Percentiles rank a stretch among this genome's conserved stretches.
Evolutionary conservation across 768 basidiomycete genomes (phyloP).

Genomic region (Mycena vulgaris): DNA sequence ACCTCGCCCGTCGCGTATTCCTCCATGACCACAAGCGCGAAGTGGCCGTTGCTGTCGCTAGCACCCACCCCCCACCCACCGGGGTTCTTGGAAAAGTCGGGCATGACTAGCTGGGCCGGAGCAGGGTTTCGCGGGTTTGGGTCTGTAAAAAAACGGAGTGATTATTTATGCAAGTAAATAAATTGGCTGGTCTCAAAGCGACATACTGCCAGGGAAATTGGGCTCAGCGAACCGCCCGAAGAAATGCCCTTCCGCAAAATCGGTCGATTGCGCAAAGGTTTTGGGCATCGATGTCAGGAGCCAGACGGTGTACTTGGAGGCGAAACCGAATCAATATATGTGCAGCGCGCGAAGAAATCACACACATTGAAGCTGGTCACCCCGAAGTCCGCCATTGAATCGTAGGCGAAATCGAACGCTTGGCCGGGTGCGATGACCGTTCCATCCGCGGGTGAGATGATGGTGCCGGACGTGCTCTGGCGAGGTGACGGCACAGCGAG

Average conservation of each 20-base stretch:
- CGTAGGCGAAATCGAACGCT: conserved; percentile 58
- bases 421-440: conserved; percentile 57
- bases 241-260: conserved; percentile 56
- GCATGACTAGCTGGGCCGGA: conserved; percentile 60
- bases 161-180: too few relatives aligned
- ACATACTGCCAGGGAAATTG: conserved; percentile 59
- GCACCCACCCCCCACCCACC: conserved; percentile 57
- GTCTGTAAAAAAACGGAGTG: too few relatives aligned
- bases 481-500: conserved; percentile 26
- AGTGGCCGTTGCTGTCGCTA: conserved; percentile 48
- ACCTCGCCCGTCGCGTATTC: conserved; percentile 58
- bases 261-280: conserved; percentile 42
- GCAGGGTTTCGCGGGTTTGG: conserved; percentile 56
- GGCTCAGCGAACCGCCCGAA: conserved; percentile 60
- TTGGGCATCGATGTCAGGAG: conserved; percentile 47
- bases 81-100: conserved; percentile 58
- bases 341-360: background rate
- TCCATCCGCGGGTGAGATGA: conserved; percentile 46
- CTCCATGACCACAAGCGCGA: conserved; percentile 58
- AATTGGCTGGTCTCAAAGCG: too few relatives aligned
- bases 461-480: conserved; percentile 35
- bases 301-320: background rate
- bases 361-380: conserved; percentile 54
- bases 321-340: background rate
- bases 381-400: conserved; percentile 57